Conservation (phyloP, 805 yeast species). For the Metschnikowia similis region DNA sequence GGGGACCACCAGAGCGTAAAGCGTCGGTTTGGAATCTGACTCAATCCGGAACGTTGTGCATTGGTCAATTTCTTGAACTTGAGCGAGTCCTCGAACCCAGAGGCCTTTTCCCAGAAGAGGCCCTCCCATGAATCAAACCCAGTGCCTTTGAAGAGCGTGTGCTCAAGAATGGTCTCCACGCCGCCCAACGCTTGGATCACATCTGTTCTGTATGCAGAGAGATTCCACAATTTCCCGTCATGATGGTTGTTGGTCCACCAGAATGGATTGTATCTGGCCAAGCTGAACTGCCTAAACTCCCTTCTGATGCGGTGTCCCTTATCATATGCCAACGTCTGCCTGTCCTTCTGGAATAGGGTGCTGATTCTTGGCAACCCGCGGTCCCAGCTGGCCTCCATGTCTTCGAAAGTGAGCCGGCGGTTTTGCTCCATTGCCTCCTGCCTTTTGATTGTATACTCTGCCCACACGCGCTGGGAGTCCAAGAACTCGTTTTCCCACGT, state of each 20-base stretch:
- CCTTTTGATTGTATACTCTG: slow-evolving; percentile 88
- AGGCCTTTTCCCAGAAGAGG: slow-evolving; percentile 94
- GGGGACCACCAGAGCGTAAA: slow-evolving; percentile 99
- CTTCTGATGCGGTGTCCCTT: slow-evolving; percentile 86
- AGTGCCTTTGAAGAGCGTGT: slow-evolving; percentile 91
- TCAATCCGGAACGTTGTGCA: slow-evolving; percentile 95
- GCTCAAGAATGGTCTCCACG: slow-evolving; percentile 91
- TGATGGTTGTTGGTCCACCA: slow-evolving; percentile 96
- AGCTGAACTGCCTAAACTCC: slow-evolving; percentile 68
- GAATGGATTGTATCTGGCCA: slow-evolving; percentile 77
- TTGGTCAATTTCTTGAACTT: slow-evolving; percentile 92
- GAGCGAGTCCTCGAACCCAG: slow-evolving; percentile 95
- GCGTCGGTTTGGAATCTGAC: slow-evolving; percentile 96
- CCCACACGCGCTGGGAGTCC: slow-evolving; percentile 97
- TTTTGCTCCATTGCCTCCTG: slow-evolving; percentile 83
- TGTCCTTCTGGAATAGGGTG: slow-evolving; percentile 89
- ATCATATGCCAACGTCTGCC: slow-evolving; percentile 91
- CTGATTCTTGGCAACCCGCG: slow-evolving; percentile 95
- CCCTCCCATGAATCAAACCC: slow-evolving; percentile 99
- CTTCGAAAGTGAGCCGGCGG: slow-evolving; percentile 85
- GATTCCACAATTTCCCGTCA: slow-evolving; percentile 94
- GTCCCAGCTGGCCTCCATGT: slow-evolving; percentile 92
- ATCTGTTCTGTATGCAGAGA: slow-evolving; percentile 88
- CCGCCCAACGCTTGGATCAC: slow-evolving; percentile 98
- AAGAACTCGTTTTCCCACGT: slow-evolving; percentile 96